A percentile compares a stretch with the other conserved stretches of the same genome.
phyloP scores from a whole-genome alignment of 805 yeast genomes.

The Saccharomycopsis fibuligera region DNA sequence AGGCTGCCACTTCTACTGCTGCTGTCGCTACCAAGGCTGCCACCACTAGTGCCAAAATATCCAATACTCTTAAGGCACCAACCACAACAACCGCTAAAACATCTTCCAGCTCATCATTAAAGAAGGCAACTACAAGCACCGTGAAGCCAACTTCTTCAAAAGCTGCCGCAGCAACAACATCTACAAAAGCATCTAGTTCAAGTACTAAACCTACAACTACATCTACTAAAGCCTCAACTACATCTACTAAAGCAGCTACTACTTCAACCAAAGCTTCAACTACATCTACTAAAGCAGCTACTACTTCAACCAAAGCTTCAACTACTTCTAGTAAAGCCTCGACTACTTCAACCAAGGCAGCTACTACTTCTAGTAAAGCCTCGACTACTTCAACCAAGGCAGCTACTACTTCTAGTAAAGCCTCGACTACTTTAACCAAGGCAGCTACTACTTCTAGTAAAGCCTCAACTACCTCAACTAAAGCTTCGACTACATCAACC shows the following conservation, averaged over 20 bases:
- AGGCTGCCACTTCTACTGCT: not conserved
- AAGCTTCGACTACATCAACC: slow-evolving; percentile 23
- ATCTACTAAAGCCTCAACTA: not conserved
- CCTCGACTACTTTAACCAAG: slow-evolving; percentile 14
- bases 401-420: slow-evolving; percentile 22
- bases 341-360: not conserved
- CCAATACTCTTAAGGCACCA: not conserved
- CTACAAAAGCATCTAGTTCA: not conserved
- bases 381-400: slow-evolving; percentile 24
- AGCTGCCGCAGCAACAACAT: not conserved
- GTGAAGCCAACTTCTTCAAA: not conserved
- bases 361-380: slow-evolving; percentile 7
- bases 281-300: not conserved
- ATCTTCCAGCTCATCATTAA: not conserved
- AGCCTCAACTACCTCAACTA: not conserved
- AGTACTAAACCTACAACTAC: not conserved
- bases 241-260: not conserved
- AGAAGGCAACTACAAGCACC: not conserved
- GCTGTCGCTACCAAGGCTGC: not conserved
- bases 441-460: slow-evolving; percentile 22
- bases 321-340: not conserved
- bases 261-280: not conserved
- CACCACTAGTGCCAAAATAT: not conserved
- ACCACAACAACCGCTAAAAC: not conserved
- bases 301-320: not conserved